Percentiles rank a stretch among this genome's conserved stretches.
These are phyloP conservation scores for Blastobotrys capitulatus DNA, from an alignment of 1,139 yeast genomes.

Conservation along the genomic window DNA sequence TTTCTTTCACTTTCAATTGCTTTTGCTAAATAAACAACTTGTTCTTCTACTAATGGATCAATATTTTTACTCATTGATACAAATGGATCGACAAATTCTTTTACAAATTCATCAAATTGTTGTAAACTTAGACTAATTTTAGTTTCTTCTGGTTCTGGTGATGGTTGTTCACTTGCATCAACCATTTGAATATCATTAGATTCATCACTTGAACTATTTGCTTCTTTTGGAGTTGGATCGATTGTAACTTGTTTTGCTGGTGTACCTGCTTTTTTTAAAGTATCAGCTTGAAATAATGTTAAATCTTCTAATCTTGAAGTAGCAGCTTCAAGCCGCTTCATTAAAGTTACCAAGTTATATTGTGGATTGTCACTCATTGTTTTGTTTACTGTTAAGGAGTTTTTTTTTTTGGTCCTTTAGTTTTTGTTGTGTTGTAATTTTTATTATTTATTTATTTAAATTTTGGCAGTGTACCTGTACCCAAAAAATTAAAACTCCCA, in stretches of 20 bases:
- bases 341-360: slow-evolving; percentile 71
- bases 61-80: slow-evolving; percentile 51
- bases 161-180: slow-evolving; percentile 6
- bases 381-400: not conserved
- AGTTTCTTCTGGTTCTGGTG: slow-evolving; percentile 3
- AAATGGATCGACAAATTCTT: slow-evolving; percentile 55
- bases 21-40: slow-evolving; percentile 47
- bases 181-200: slow-evolving; percentile 5
- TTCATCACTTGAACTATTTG: slow-evolving; percentile 10
- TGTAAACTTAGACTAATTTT: slow-evolving; percentile 5
- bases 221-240: slow-evolving; percentile 15
- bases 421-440: not conserved
- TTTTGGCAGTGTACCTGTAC: no score
- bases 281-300: slow-evolving; percentile 68
- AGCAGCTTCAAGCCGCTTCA: slow-evolving; percentile 83
- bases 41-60: slow-evolving; percentile 59
- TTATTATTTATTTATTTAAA: no score
- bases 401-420: not conserved
- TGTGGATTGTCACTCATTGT: not conserved
- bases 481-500: no score
- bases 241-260: slow-evolving; percentile 15
- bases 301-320: slow-evolving; percentile 89
- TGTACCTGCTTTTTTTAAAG: slow-evolving; percentile 21
- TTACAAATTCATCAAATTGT: slow-evolving; percentile 52
- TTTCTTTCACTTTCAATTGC: slow-evolving; percentile 59